phyloP scores from a whole-genome alignment of 192 early-diverging fungal genomes.

The Jimgerdemannia lactiflua region DNA sequence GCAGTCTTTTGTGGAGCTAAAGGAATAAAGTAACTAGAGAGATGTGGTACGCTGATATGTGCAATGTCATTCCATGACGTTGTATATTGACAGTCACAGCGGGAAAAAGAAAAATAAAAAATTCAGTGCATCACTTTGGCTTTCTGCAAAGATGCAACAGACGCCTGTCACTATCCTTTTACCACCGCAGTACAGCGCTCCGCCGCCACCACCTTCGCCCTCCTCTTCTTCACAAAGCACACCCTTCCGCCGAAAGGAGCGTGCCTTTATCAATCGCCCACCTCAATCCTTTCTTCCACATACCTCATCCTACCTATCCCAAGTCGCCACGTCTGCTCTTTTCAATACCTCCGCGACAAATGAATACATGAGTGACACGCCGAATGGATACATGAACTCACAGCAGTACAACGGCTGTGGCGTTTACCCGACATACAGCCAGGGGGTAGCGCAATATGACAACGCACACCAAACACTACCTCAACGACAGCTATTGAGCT shows the following conservation, averaged over 20 bases:
- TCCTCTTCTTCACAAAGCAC: background rate
- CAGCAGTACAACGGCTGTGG: background rate
- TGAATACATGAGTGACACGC: background rate
- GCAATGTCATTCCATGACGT: background rate
- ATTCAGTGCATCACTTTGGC: background rate
- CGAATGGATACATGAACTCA: background rate
- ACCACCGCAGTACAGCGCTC: background rate
- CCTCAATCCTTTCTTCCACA: background rate
- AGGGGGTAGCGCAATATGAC: background rate
- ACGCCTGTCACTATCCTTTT: background rate
- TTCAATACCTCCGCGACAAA: background rate
- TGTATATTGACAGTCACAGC: too few relatives aligned
- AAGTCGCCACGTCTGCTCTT: background rate
- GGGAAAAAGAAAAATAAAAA: too few relatives aligned
- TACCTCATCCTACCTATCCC: background rate
- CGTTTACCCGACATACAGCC: background rate
- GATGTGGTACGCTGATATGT: too few relatives aligned
- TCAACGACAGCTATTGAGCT: background rate
- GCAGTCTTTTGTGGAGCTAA: background rate
- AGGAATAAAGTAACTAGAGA: background rate
- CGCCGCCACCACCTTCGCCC: background rate
- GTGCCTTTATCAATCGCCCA: background rate
- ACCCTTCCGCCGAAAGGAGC: background rate
- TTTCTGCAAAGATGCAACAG: background rate
- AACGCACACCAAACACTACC: background rate